Evolutionary conservation across 495 filamentous ascomycete genomes (phyloP), one percentile per base, ranked within the genome.

Genomic region (Bacidia rubella): DNA sequence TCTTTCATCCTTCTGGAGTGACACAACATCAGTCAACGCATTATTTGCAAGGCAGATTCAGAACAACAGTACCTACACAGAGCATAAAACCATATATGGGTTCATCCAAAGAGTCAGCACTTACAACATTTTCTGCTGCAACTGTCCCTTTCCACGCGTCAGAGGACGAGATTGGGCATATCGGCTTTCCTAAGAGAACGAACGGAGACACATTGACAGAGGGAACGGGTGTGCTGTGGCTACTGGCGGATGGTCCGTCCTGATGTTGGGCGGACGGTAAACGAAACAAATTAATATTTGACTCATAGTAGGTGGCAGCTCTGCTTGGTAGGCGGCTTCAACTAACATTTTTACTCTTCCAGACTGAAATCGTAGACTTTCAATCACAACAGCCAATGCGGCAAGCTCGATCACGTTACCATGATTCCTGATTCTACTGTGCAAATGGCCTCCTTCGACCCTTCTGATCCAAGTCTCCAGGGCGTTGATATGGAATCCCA

Each of bases 221-320:
- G 39, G 29, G 55, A 32, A 49, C 51, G 2, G 54, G 46, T 19
- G 66, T 71, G 67, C 60, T 68, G 64, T 76, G 73, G 68, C 61
- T 75, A 75, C 69, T 73, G 74, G 74, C 70, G 55, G 60, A 65
- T 54, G 65, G 74, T 76, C 74, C 74, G 74, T 74, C 74, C 72
- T 77, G 72, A 76, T 68, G 1, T n/a, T 60, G 73, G 74, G 69
- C 74, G 74, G 74, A 76, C 74, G 74, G 69, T 75, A 76, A 76
- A 66, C 47, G 47, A n/a, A 19, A 27, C n/a, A 3, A 27, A n/a
- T 5, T 35, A 35, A 15, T 7, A 35, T 35, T 35, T 35, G 29
- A 35, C 29, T 35, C 29, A 35, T 15, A 7, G 29, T 35, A 15
- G 5, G 29, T 7, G 5, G 5, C 29, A 35, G 7, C 29, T 35